A percentile compares a stretch with the other conserved stretches of the same genome.
Conservation (phyloP, 164 flowering plant genomes). For the Chloranthus sessilifolius region DNA sequence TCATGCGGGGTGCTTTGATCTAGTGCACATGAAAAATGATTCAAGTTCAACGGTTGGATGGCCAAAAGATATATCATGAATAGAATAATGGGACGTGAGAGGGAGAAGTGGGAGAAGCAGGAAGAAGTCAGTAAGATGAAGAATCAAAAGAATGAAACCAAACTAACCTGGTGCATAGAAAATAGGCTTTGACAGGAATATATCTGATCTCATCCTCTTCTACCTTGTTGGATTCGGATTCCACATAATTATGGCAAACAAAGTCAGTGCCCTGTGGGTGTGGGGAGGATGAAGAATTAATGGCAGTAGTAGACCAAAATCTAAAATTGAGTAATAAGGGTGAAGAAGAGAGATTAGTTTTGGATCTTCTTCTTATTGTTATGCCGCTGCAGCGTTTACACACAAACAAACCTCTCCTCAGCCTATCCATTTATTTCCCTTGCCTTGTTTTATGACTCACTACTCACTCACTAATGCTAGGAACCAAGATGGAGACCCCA, state of each 20-base stretch:
- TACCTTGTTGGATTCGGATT: constrained; percentile 15
- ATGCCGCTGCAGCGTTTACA: too few species aligned
- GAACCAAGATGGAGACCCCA: too few species aligned
- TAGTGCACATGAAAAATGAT: background rate
- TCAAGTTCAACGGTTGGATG: background rate
- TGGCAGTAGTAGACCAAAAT: too few species aligned
- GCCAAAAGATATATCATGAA: background rate
- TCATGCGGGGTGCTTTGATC: background rate
- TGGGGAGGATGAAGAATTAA: too few species aligned
- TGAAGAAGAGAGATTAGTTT: background rate
- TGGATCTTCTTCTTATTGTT: background rate
- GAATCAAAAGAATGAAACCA: background rate
- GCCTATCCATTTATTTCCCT: too few species aligned
- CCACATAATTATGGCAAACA: constrained; percentile 11
- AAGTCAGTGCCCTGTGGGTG: too few species aligned
- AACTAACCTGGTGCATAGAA: constrained; percentile 73
- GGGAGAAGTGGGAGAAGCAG: too few species aligned
- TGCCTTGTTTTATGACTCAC: too few species aligned
- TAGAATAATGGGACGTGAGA: too few species aligned
- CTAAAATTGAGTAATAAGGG: too few species aligned
- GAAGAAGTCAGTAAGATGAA: background rate
- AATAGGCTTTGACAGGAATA: constrained; percentile 68
- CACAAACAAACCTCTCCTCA: too few species aligned
- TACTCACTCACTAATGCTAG: too few species aligned
- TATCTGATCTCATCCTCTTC: constrained; percentile 35